Conservation (phyloP, 2,329 filamentous ascomycete genomes). For the Paecilomyces fulvus region DNA sequence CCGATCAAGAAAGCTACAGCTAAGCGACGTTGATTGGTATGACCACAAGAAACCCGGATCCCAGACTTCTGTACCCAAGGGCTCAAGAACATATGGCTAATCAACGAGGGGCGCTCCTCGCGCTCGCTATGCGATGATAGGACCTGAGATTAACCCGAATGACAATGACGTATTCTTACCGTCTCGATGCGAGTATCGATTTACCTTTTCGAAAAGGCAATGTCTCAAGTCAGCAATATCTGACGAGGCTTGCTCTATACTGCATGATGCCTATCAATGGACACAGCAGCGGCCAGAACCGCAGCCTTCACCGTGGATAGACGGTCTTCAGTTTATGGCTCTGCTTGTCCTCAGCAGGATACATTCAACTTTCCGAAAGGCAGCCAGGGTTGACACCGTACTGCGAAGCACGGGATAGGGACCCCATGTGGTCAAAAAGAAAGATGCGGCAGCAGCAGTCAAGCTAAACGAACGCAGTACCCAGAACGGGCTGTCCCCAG, state of each 20-base stretch:
- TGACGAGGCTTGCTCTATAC: not conserved
- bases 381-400: not conserved
- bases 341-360: not conserved
- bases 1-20: constrained; percentile 79
- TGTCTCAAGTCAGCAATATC: not conserved
- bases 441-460: not conserved
- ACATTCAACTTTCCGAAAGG: not conserved
- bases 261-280: not conserved
- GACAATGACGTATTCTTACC: not conserved
- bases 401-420: not conserved
- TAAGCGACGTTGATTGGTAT: constrained; percentile 98
- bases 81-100: constrained; percentile 2
- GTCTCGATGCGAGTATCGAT: not conserved
- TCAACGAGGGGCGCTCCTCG: not conserved
- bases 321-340: not conserved
- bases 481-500: not conserved
- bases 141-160: not conserved
- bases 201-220: not conserved
- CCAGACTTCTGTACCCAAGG: constrained; percentile 1
- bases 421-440: not conserved
- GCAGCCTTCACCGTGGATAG: not conserved
- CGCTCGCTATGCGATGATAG: not conserved
- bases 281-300: not conserved
- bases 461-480: not conserved
- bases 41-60: constrained; percentile 14